phyloP scores from a whole-genome alignment of 768 basidiomycete genomes.

The Boletus rubescentipes region DNA sequence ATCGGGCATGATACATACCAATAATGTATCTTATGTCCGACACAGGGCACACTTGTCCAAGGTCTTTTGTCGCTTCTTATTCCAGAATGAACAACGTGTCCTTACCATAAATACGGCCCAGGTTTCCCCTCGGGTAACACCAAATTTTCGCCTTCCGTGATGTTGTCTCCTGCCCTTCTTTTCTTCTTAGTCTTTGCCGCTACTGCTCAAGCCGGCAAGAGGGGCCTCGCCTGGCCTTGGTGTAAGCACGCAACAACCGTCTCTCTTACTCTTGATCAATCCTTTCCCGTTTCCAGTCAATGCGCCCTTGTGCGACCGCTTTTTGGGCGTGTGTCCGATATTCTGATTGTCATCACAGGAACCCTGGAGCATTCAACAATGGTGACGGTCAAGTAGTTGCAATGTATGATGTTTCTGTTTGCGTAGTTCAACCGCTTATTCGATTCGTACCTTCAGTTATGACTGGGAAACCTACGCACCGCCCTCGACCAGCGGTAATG shows the following conservation, averaged over 20 bases:
- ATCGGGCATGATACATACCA: no score
- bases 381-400: slow-evolving; percentile 34
- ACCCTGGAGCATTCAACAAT: slow-evolving; percentile 34
- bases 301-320: slow-evolving; percentile 26
- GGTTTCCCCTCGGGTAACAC: background rate
- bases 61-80: background rate
- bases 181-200: slow-evolving; percentile 17
- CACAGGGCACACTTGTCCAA: background rate
- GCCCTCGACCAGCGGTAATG: slow-evolving; percentile 35
- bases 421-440: background rate
- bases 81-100: background rate
- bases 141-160: background rate
- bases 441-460: slow-evolving; percentile 25
- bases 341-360: slow-evolving; percentile 14
- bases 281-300: slow-evolving; percentile 22
- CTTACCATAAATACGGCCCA: slow-evolving; percentile 12
- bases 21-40: background rate
- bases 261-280: background rate
- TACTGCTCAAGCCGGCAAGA: slow-evolving; percentile 35
- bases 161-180: slow-evolving; percentile 21
- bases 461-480: slow-evolving; percentile 39
- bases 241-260: slow-evolving; percentile 17
- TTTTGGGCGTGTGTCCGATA: background rate
- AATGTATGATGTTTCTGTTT: slow-evolving; percentile 23
- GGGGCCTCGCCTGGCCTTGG: slow-evolving; percentile 38